Percentiles rank a stretch among this genome's conserved stretches.
These are phyloP conservation scores for Herpotrichia juniperi DNA, from an alignment of 2,329 filamentous ascomycete species.

Conservation along the genomic window DNA sequence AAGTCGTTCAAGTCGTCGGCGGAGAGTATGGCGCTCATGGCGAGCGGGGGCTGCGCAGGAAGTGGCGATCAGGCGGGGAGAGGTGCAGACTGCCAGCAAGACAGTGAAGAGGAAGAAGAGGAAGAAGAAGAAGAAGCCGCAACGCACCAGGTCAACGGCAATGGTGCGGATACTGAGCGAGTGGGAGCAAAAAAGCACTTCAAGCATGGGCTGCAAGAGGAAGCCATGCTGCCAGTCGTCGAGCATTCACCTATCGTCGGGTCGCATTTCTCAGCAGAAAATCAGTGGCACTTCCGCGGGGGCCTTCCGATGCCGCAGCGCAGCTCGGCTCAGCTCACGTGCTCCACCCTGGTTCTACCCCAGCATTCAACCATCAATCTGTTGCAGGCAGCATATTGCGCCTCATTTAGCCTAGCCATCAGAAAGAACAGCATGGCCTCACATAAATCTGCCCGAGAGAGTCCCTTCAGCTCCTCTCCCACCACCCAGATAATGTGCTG, in stretches of 20 bases:
- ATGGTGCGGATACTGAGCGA: too few species aligned
- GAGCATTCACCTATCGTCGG: slow-evolving; percentile 16
- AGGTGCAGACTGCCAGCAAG: not conserved
- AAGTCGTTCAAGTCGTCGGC: slow-evolving; percentile 98
- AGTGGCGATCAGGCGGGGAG: slow-evolving; percentile 9
- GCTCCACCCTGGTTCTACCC: not conserved
- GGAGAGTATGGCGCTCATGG: slow-evolving; percentile 96
- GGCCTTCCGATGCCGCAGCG: slow-evolving; percentile 5
- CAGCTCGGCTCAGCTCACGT: slow-evolving; percentile 1
- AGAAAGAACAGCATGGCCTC: slow-evolving; percentile 30
- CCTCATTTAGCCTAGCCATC: slow-evolving; percentile 35
- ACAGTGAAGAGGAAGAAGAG: slow-evolving; percentile 1
- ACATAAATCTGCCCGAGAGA: slow-evolving; percentile 8
- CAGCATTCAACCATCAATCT: slow-evolving; percentile 19
- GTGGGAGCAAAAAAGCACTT: not conserved
- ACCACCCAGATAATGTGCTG: slow-evolving; percentile 15
- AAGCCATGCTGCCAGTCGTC: slow-evolving; percentile 1
- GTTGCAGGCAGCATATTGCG: slow-evolving; percentile 26
- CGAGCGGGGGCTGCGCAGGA: slow-evolving; percentile 20
- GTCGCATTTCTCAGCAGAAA: slow-evolving; percentile 14
- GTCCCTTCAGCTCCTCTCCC: not conserved
- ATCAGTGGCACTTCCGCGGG: slow-evolving; percentile 14
- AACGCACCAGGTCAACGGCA: not conserved
- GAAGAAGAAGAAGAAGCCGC: not conserved
- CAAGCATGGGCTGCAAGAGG: not conserved